Conservation (phyloP, 176 grass and related monocot species). For the Metroxylon sagu region DNA sequence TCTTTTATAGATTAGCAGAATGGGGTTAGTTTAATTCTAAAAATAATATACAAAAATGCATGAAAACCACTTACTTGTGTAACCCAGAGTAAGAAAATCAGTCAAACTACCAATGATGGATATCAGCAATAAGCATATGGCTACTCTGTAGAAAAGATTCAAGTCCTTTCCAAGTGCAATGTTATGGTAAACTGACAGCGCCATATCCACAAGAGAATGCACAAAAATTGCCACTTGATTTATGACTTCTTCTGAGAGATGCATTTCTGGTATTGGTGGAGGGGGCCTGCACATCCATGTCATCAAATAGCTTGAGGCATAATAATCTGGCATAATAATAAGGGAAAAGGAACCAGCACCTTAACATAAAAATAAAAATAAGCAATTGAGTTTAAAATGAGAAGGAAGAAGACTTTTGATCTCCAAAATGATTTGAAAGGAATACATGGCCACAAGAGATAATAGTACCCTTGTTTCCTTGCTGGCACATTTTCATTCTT, state of each 20-base stretch:
- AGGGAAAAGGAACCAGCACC: too few species aligned
- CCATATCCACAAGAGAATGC: slow-evolving; percentile 27
- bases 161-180: slow-evolving; percentile 49
- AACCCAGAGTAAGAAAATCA: slow-evolving; percentile 46
- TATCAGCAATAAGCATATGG: slow-evolving; percentile 38
- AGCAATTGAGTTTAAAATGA: too few species aligned
- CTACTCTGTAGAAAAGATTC: slow-evolving; percentile 35
- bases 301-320: neutral
- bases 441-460: too few species aligned
- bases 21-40: too few species aligned
- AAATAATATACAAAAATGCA: neutral
- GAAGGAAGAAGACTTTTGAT: too few species aligned
- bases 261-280: slow-evolving; percentile 49
- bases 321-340: too few species aligned
- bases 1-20: too few species aligned
- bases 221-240: slow-evolving; percentile 36
- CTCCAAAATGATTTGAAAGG: too few species aligned
- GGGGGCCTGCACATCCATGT: slow-evolving; percentile 33
- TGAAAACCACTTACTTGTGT: slow-evolving; percentile 25
- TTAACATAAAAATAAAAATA: too few species aligned
- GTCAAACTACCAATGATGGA: slow-evolving; percentile 45
- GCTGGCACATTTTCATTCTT: too few species aligned
- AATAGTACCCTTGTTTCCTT: too few species aligned
- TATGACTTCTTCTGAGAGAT: slow-evolving; percentile 35
- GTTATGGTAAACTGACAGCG: slow-evolving; percentile 31